Conservation (phyloP, 2,329 filamentous ascomycete genomes). For the Microsporum ferrugineum region DNA sequence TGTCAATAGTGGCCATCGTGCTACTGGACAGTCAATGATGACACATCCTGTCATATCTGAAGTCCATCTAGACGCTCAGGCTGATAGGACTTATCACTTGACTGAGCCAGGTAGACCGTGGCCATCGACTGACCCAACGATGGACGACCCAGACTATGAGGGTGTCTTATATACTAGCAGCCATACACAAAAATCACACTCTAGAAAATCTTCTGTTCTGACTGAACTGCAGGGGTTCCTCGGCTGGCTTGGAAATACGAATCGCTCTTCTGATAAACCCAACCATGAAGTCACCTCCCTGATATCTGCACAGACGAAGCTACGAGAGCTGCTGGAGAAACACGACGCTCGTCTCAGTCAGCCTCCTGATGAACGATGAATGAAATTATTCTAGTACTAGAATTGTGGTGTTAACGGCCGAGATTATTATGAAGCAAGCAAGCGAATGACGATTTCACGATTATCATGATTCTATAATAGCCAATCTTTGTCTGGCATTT, state of each 20-base stretch:
- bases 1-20: slow-evolving; percentile 7
- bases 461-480: background rate
- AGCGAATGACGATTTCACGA: background rate
- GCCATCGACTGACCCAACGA: background rate
- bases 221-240: slow-evolving; percentile 27
- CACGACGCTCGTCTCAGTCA: slow-evolving; percentile 8
- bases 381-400: background rate
- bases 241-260: slow-evolving; percentile 24
- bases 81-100: slow-evolving; percentile 17
- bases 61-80: slow-evolving; percentile 28
- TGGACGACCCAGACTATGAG: background rate
- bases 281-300: slow-evolving; percentile 6
- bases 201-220: slow-evolving; percentile 15
- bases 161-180: background rate
- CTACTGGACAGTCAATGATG: slow-evolving; percentile 16
- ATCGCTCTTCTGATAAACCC: slow-evolving; percentile 11
- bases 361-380: background rate
- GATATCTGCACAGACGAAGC: slow-evolving; percentile 26
- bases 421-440: background rate
- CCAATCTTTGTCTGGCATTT: background rate
- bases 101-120: background rate
- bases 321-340: slow-evolving; percentile 28
- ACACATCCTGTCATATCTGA: slow-evolving; percentile 32
- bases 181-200: background rate
- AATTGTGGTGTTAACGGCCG: background rate